phyloP scores from a whole-genome alignment of 2,329 filamentous ascomycete genomes.

The Dothistroma pini region DNA sequence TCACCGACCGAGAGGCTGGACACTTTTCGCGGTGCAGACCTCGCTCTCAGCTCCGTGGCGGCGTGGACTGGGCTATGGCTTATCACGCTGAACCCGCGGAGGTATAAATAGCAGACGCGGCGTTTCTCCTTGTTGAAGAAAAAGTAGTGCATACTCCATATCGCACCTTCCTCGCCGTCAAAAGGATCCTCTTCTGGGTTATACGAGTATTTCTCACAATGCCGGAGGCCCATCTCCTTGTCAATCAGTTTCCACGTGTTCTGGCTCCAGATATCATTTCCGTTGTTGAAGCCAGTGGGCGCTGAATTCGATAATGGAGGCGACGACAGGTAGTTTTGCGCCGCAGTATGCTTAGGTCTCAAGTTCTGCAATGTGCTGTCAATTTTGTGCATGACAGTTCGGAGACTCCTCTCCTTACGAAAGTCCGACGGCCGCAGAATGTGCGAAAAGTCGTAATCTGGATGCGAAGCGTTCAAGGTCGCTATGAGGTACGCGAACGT shows the following conservation, averaged over 20 bases:
- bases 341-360: slow-evolving; percentile 51
- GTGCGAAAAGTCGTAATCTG: slow-evolving; percentile 96
- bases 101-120: slow-evolving; percentile 88
- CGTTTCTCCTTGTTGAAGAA: slow-evolving; percentile 94
- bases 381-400: slow-evolving; percentile 78
- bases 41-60: slow-evolving; percentile 43
- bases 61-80: slow-evolving; percentile 55
- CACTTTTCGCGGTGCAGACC: slow-evolving; percentile 25
- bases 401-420: slow-evolving; percentile 73
- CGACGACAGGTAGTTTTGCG: slow-evolving; percentile 28
- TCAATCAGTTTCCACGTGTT: slow-evolving; percentile 91
- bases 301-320: slow-evolving; percentile 26
- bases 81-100: slow-evolving; percentile 80
- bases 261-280: slow-evolving; percentile 65
- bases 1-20: slow-evolving; percentile 39
- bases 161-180: slow-evolving; percentile 84
- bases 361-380: slow-evolving; percentile 86
- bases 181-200: slow-evolving; percentile 86
- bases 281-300: slow-evolving; percentile 23
- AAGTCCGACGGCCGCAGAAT: slow-evolving; percentile 87
- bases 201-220: slow-evolving; percentile 88
- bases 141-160: slow-evolving; percentile 96
- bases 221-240: slow-evolving; percentile 86
- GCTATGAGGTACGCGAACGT: slow-evolving; percentile 96
- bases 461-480: slow-evolving; percentile 91